Evolutionary conservation across 331 rosid species (phyloP), one percentile per base, ranked within the genome.

Genomic region (Cucumis variabilis): DNA sequence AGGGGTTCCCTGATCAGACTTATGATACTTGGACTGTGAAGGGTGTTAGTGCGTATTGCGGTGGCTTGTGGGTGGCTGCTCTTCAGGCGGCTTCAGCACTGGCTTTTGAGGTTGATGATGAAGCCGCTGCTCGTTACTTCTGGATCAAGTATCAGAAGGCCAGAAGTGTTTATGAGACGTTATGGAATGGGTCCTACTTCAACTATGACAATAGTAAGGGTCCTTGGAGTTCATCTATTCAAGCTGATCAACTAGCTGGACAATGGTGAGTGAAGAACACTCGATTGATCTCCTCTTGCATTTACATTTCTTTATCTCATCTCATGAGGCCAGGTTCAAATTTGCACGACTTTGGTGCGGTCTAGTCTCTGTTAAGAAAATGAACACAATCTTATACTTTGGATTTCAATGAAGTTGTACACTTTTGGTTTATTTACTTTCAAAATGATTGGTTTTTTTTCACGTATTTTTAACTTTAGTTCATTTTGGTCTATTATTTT

Each of bases 51-150:
- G 98, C 99, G 13, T 97, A 97, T 72, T 88, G 98, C 83, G 99
- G 99, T 46, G 99, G 99, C 82, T 87, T 97, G 87, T 97, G 99
- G 99, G 94, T 95, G 72, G 97, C 99, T n/a, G 99, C 99, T 77
- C 93, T 97, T 87, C 95, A 95, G 90, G 99, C 99, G 55, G 92
- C 98, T 51, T 93, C 99, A 27, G 98, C 97, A 65, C 50, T 97
- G 93, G 98, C 99, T 44, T 90, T 15, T 87, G 97, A 73, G 90
- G 94, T 97, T 70, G 99, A 97, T 69, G 98, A 97, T 89, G 92
- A 92, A 91, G 97, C 90, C 50, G 93, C 94, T 25, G 93, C 88
- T 86, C 95, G 90, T 71, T 97, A 95, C 88, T 95, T 97, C 88
- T 92, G 96, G 98, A 71, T 72, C 23, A 95, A 93, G 92, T 97